Evolutionary conservation across 768 basidiomycete genomes (phyloP).

Genomic region (Lactarius pseudohatsudake): DNA sequence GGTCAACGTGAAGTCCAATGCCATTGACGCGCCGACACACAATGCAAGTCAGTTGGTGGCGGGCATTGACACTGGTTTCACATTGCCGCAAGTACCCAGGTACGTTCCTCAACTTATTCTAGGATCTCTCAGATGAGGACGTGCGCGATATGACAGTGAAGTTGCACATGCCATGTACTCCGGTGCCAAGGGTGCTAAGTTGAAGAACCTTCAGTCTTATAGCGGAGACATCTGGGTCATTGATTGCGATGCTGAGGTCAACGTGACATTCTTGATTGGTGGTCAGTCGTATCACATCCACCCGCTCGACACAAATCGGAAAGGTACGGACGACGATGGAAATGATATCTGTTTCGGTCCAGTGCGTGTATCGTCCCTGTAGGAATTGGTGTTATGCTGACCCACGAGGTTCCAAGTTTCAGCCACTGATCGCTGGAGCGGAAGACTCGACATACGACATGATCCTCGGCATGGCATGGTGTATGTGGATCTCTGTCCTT

Average conservation of each 20-base stretch:
- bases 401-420: constrained; percentile 49
- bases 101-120: constrained; percentile 28
- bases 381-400: background rate
- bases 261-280: constrained; percentile 61
- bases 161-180: constrained; percentile 64
- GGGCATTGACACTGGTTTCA: constrained; percentile 69
- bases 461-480: constrained; percentile 71
- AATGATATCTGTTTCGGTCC: constrained; percentile 39
- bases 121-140: background rate
- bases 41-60: constrained; percentile 58
- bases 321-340: constrained; percentile 38
- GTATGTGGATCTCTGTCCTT: constrained; percentile 39
- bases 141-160: constrained; percentile 34
- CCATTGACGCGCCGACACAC: constrained; percentile 68
- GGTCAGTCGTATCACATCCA: constrained; percentile 60
- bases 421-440: constrained; percentile 59
- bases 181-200: constrained; percentile 51
- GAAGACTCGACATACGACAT: constrained; percentile 55
- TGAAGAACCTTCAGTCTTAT: constrained; percentile 38
- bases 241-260: constrained; percentile 63
- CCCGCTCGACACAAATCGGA: constrained; percentile 54
- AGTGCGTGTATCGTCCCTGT: constrained; percentile 24
- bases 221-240: constrained; percentile 58
- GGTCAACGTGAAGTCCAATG: constrained; percentile 43
- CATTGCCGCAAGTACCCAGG: constrained; percentile 60